Conservation (phyloP, 2,329 filamentous ascomycete species). For the Fusarium sp. region DNA sequence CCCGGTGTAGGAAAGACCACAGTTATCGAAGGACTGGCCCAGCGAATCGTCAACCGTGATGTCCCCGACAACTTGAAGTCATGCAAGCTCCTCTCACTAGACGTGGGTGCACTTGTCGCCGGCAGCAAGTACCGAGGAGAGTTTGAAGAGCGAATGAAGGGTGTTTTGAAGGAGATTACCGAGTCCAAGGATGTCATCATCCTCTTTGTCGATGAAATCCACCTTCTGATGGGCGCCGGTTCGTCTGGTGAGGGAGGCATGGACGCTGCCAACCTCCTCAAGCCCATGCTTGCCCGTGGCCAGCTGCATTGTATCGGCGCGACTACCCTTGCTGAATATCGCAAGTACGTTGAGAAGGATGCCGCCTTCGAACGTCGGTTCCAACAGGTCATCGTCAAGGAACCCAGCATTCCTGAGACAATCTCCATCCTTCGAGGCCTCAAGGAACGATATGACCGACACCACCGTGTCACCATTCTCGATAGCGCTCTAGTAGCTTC, state of each 20-base stretch:
- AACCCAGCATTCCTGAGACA: constrained; percentile 88
- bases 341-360: constrained; percentile 99
- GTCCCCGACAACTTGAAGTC: constrained; percentile 94
- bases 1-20: constrained; percentile 99
- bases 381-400: constrained; percentile 97
- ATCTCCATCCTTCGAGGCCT: constrained; percentile 98
- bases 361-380: constrained; percentile 98
- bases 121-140: constrained; percentile 99
- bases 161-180: constrained; percentile 95
- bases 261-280: constrained; percentile 97
- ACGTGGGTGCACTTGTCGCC: constrained; percentile 94
- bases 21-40: constrained; percentile 94
- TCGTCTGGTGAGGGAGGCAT: constrained; percentile 96
- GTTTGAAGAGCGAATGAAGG: constrained; percentile 99
- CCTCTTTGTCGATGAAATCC: constrained; percentile 98
- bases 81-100: constrained; percentile 93
- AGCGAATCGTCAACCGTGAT: constrained; percentile 95
- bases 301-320: constrained; percentile 98
- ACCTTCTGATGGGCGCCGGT: constrained; percentile 97
- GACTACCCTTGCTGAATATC: constrained; percentile 93
- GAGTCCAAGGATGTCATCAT: constrained; percentile 97
- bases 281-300: constrained; percentile 97
- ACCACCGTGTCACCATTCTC: constrained; percentile 96
- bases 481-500: constrained; percentile 93
- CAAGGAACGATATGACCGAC: constrained; percentile 98